Evolutionary conservation across 805 yeast species (phyloP).

Genomic region (Nakazawaea wyomingensis): DNA sequence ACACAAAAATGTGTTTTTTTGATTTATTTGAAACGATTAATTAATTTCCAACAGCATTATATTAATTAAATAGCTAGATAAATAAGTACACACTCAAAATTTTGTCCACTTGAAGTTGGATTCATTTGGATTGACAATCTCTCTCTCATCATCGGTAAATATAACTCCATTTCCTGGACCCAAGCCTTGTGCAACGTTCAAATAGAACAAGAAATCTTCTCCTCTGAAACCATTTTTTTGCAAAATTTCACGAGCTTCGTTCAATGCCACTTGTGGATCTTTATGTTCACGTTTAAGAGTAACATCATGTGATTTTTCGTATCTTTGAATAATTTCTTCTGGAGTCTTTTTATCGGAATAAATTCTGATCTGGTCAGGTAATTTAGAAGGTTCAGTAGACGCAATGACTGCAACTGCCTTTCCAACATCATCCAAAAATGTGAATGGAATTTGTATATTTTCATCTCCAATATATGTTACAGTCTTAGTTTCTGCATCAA

Average conservation of each 20-base stretch:
- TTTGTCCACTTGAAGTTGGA: slow-evolving; percentile 39
- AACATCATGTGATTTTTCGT: slow-evolving; percentile 34
- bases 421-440: slow-evolving; percentile 39
- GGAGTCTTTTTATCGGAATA: slow-evolving; percentile 36
- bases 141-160: slow-evolving; percentile 29
- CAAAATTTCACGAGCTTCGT: slow-evolving; percentile 25
- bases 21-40: too few species aligned
- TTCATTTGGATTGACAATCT: slow-evolving; percentile 41
- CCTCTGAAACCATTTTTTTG: slow-evolving; percentile 26
- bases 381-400: slow-evolving; percentile 27
- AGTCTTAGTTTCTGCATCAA: slow-evolving; percentile 29
- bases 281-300: slow-evolving; percentile 28
- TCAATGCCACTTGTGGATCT: slow-evolving; percentile 27
- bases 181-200: slow-evolving; percentile 29
- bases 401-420: slow-evolving; percentile 36
- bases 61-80: too few species aligned
- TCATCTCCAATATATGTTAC: slow-evolving; percentile 38
- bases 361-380: slow-evolving; percentile 41
- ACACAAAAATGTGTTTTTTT: too few species aligned
- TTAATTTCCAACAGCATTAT: too few species aligned
- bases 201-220: slow-evolving; percentile 32
- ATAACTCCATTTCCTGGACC: slow-evolving; percentile 38
- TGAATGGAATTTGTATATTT: slow-evolving; percentile 28
- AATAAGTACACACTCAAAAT: too few species aligned
- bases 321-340: slow-evolving; percentile 32